Evolutionary conservation across 2,329 filamentous ascomycete genomes (phyloP).

Genomic region (Nothophaeocryptopus gaeumannii): DNA sequence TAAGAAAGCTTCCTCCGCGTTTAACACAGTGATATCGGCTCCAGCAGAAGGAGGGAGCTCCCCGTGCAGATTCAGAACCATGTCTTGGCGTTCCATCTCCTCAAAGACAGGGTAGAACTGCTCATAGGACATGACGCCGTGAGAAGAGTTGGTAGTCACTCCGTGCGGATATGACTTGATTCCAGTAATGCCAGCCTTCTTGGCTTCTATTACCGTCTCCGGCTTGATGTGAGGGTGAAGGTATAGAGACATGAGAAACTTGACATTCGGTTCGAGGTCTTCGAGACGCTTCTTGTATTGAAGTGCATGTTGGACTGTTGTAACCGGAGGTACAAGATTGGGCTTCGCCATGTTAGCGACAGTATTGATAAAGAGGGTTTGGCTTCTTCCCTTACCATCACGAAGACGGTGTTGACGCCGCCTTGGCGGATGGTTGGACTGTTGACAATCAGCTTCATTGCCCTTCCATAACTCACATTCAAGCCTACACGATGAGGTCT

Average conservation of each 20-base stretch:
- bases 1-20: constrained; percentile 73
- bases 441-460: constrained; percentile 6
- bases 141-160: constrained; percentile 59
- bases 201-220: constrained; percentile 65
- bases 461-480: background rate
- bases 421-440: constrained; percentile 51
- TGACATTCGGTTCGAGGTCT: constrained; percentile 48
- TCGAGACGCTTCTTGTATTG: constrained; percentile 46
- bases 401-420: constrained; percentile 54
- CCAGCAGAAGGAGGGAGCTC: constrained; percentile 63
- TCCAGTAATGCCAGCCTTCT: constrained; percentile 66
- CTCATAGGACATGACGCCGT: constrained; percentile 67
- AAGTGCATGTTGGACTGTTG: constrained; percentile 47
- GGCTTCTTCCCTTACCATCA: constrained; percentile 44
- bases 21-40: constrained; percentile 49
- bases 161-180: constrained; percentile 67
- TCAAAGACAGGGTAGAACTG: constrained; percentile 75
- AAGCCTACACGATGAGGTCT: constrained; percentile 42
- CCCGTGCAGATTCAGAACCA: constrained; percentile 92
- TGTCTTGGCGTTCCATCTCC: constrained; percentile 80
- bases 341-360: constrained; percentile 35
- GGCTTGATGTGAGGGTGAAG: constrained; percentile 50
- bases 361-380: background rate
- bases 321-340: constrained; percentile 51
- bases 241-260: constrained; percentile 53